A percentile compares a stretch with the other conserved stretches of the same genome.
phyloP scores from a whole-genome alignment of 1,284 basidiomycete species.

The Garcileccinum viscosum region DNA sequence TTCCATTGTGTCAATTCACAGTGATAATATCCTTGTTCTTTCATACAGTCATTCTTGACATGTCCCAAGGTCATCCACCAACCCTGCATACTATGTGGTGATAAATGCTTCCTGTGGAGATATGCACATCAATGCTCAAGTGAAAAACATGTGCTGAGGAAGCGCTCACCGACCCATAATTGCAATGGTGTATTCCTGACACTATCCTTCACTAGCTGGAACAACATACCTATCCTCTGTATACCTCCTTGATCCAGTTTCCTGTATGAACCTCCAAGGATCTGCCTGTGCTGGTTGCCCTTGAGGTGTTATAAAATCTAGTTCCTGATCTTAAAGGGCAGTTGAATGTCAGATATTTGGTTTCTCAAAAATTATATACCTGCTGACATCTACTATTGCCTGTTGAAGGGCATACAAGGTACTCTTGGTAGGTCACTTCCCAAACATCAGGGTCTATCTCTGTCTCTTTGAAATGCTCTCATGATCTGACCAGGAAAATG shows the following conservation, averaged over 20 bases:
- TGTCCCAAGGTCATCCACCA: too few species aligned
- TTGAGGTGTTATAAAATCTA: conserved; percentile 10
- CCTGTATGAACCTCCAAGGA: too few species aligned
- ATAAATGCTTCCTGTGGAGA: too few species aligned
- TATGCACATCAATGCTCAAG: neutral
- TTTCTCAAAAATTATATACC: neutral
- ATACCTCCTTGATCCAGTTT: too few species aligned
- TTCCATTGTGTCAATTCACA: too few species aligned
- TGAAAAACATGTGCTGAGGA: conserved; percentile 56
- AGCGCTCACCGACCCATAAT: conserved; percentile 74
- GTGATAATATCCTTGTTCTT: too few species aligned
- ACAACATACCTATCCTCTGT: too few species aligned
- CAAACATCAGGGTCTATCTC: conserved; percentile 5
- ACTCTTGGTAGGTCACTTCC: conserved; percentile 16
- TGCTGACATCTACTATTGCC: conserved; percentile 4
- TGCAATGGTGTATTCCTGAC: conserved; percentile 69
- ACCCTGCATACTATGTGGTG: too few species aligned
- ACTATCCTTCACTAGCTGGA: conserved; percentile 28
- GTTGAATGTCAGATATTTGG: neutral
- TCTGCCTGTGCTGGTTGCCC: too few species aligned
- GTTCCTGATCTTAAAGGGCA: conserved; percentile 4
- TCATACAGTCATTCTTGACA: too few species aligned
- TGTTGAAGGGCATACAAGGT: conserved; percentile 8
- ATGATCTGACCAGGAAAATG: conserved; percentile 17
- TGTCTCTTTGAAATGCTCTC: conserved; percentile 13